Evolutionary conservation across 164 flowering plant species (phyloP), one percentile per base, ranked within the genome.

Genomic region (Euptelea pleiosperma): DNA sequence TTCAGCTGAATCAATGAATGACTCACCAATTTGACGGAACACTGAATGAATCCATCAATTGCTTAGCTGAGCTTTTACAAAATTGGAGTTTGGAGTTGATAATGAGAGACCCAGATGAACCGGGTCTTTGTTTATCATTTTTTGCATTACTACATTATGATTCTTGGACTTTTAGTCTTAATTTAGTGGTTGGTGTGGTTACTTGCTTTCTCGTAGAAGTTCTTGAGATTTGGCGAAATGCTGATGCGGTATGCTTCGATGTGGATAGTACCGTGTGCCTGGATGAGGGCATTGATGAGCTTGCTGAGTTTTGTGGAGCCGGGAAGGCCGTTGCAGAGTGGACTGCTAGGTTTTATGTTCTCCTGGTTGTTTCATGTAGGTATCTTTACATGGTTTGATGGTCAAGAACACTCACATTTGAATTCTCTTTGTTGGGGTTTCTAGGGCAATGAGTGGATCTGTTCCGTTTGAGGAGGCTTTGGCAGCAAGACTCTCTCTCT

Each of bases 281-380:
- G 57, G 99, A 94, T 66, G 97, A 94, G 64, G 99, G 99, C 18
- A 94, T 94, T 64, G 99, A 94, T 72, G 97, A 94, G 64, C 82
- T 94, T 69, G 99, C 99, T 3, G 96, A 91, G 33, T 94, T 85
- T 63, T 94, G 99, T 81, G 97, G 97, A 67, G 97, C 97, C 60
- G 99, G 99, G 62, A 80, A 85, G 67, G 99, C 93, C 55, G 99
- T 94, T 57, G 99, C 99, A 5, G 91, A 94, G 59, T 89, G 96
- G 99, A 94, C 99, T 28, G 84, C 91, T 10, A 93, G 95, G 99
- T 91, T 53, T 30, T 43, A 57, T 47, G 33, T 60, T 28, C 16
- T n/a, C 8, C 4, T 26, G 28, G 14, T 50, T 30, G 9, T 43
- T 43, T n/a, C 8, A 22, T 62, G 12, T 12, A 18, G 49, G n/a